A percentile compares a stretch with the other conserved stretches of the same genome.
phyloP scores from a whole-genome alignment of 2,329 filamentous ascomycete genomes.

The Hypocreales sp. region DNA sequence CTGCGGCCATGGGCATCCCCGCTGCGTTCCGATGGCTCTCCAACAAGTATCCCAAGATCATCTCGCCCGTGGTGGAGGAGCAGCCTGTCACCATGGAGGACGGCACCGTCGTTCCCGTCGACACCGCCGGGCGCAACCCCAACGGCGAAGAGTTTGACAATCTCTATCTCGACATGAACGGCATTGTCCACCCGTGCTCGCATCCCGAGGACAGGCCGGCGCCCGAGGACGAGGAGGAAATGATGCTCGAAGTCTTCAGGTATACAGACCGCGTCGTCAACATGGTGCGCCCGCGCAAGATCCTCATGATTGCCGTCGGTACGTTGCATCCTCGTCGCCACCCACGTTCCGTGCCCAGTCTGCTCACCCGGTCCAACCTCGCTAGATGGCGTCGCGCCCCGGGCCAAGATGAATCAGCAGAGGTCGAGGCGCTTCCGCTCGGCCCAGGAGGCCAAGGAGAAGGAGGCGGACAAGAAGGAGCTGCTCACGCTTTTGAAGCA shows the following conservation, averaged over 20 bases:
- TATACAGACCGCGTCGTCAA: constrained; percentile 98
- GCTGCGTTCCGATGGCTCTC: constrained; percentile 94
- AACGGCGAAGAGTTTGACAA: constrained; percentile 98
- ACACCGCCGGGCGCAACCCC: constrained; percentile 73
- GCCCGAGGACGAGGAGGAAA: constrained; percentile 89
- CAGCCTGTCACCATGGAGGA: constrained; percentile 63
- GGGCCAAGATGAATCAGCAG: constrained; percentile 99
- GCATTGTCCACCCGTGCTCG: constrained; percentile 96
- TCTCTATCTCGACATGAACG: constrained; percentile 97
- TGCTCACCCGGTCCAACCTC: no score
- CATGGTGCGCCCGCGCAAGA: constrained; percentile 91
- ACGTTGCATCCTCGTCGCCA: no score
- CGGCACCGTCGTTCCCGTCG: constrained; percentile 70
- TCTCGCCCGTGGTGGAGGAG: constrained; percentile 81
- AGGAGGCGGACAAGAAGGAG: constrained; percentile 80
- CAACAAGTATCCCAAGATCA: constrained; percentile 94
- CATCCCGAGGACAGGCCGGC: constrained; percentile 89
- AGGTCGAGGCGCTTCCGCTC: constrained; percentile 89
- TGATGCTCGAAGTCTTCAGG: constrained; percentile 97
- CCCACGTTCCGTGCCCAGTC: no score
- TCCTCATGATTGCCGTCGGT: constrained; percentile 96
- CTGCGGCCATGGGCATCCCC: constrained; percentile 80
- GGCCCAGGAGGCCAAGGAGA: constrained; percentile 86
- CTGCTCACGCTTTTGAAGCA: constrained; percentile 72
- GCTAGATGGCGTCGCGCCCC: constrained; percentile 83